These are phyloP conservation scores for Thamnidium elegans DNA, from an alignment of 192 early-diverging fungal genomes.

Conservation along the genomic window DNA sequence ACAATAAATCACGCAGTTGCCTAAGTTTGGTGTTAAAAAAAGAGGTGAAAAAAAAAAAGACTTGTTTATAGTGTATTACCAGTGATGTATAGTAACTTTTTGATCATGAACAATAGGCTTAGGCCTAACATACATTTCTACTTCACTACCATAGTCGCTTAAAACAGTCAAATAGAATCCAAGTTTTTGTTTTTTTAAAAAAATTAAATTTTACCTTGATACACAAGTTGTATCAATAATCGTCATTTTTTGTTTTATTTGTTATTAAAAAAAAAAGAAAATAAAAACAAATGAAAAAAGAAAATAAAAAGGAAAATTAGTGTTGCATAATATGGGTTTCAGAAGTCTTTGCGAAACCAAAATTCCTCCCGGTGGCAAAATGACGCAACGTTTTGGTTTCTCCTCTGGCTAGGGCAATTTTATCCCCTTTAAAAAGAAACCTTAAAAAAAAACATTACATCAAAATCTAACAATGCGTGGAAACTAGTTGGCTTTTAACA, in stretches of 20 bases:
- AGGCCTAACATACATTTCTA: conserved; percentile 68
- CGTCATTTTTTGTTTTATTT: conserved; percentile 14
- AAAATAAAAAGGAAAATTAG: background rate
- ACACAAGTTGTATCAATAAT: conserved; percentile 20
- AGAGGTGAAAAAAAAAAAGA: too few relatives aligned
- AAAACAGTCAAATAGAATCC: too few relatives aligned
- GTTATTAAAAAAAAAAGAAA: background rate
- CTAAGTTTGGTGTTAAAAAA: conserved; percentile 37
- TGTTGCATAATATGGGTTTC: conserved; percentile 7
- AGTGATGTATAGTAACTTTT: conserved; percentile 89
- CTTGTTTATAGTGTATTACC: conserved; percentile 47
- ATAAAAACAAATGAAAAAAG: background rate
- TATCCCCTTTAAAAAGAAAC: too few relatives aligned
- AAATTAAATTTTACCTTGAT: conserved; percentile 17
- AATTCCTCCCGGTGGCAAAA: too few relatives aligned
- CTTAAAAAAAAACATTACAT: too few relatives aligned
- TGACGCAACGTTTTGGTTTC: too few relatives aligned
- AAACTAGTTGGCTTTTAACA: too few relatives aligned
- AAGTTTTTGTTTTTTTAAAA: too few relatives aligned
- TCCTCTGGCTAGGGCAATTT: too few relatives aligned
- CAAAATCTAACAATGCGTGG: too few relatives aligned
- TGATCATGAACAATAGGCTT: conserved; percentile 67
- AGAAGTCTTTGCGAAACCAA: too few relatives aligned
- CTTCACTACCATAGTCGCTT: background rate
- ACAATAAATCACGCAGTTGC: conserved; percentile 89